Conservation (phyloP, 2,329 filamentous ascomycete genomes). For the Pseudogymnoascus sp. region DNA sequence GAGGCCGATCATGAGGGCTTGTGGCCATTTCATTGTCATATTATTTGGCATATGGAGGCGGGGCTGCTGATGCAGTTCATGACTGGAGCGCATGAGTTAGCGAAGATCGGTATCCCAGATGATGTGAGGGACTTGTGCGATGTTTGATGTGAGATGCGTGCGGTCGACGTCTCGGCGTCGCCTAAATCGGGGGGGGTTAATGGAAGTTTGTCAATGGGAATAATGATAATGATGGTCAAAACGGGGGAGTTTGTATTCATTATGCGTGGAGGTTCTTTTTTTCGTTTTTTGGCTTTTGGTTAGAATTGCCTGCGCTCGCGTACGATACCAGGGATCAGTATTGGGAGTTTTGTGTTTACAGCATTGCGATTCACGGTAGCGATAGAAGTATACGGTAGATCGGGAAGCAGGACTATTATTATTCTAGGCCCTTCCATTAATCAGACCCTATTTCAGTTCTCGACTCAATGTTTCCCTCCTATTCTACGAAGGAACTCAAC, state of each 20-base stretch:
- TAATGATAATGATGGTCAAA: background rate
- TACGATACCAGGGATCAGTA: background rate
- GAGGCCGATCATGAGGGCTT: constrained; percentile 51
- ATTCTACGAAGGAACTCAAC: too few species aligned
- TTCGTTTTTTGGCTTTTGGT: background rate
- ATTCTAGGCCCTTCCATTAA: too few species aligned
- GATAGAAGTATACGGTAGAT: background rate
- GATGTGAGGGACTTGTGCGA: constrained; percentile 42
- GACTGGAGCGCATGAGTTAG: constrained; percentile 41
- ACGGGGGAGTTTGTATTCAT: background rate
- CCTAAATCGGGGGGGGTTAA: background rate
- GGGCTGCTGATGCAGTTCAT: constrained; percentile 56
- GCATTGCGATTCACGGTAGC: background rate
- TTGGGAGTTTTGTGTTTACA: background rate
- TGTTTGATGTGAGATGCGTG: constrained; percentile 12
- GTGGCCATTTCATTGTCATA: constrained; percentile 55
- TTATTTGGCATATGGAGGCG: constrained; percentile 52
- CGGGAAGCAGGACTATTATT: background rate
- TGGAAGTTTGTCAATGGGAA: background rate
- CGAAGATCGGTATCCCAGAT: constrained; percentile 37
- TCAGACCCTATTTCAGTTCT: too few species aligned
- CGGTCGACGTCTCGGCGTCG: background rate
- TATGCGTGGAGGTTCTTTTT: background rate
- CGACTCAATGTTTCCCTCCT: too few species aligned
- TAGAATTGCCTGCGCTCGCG: background rate